A percentile compares a stretch with the other conserved stretches of the same genome.
Conservation (phyloP, 768 basidiomycete genomes). For the Russula virescens region DNA sequence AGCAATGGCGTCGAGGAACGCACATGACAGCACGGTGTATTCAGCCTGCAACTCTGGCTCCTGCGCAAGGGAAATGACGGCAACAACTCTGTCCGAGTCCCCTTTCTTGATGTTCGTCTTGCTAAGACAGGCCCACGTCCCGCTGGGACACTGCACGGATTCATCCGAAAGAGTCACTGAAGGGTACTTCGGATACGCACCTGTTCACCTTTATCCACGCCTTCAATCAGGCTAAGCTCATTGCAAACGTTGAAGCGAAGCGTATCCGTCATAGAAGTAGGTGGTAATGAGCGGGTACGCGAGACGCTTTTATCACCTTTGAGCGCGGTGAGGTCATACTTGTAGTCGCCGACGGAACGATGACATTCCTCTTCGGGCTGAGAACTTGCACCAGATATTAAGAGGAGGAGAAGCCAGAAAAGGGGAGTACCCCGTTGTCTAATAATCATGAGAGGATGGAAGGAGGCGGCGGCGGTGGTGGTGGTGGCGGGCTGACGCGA, state of each 20-base stretch:
- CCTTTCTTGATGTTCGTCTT: constrained; percentile 55
- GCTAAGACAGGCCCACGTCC: constrained; percentile 70
- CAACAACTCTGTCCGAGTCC: constrained; percentile 52
- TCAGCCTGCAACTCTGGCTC: constrained; percentile 29
- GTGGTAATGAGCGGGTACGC: constrained; percentile 54
- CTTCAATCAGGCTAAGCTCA: constrained; percentile 45
- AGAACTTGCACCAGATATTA: constrained; percentile 11
- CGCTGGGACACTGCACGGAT: constrained; percentile 51
- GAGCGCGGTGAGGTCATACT: constrained; percentile 58
- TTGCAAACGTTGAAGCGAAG: constrained; percentile 65
- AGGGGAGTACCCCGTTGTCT: background rate
- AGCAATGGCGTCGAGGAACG: constrained; percentile 29
- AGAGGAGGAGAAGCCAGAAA: constrained; percentile 19
- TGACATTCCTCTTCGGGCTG: constrained; percentile 40
- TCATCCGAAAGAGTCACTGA: background rate
- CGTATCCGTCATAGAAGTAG: constrained; percentile 53
- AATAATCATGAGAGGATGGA: constrained; percentile 14
- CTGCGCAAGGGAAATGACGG: constrained; percentile 71
- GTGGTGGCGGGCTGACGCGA: constrained; percentile 7
- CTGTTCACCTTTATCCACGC: constrained; percentile 56
- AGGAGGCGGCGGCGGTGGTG: background rate
- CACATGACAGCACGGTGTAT: constrained; percentile 32
- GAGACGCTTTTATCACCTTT: constrained; percentile 45
- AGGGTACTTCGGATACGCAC: constrained; percentile 36
- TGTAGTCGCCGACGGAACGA: constrained; percentile 36